These are phyloP conservation scores for Pythium coloratum DNA, from an alignment of 352 stramenopile species.

Conservation along the genomic window DNA sequence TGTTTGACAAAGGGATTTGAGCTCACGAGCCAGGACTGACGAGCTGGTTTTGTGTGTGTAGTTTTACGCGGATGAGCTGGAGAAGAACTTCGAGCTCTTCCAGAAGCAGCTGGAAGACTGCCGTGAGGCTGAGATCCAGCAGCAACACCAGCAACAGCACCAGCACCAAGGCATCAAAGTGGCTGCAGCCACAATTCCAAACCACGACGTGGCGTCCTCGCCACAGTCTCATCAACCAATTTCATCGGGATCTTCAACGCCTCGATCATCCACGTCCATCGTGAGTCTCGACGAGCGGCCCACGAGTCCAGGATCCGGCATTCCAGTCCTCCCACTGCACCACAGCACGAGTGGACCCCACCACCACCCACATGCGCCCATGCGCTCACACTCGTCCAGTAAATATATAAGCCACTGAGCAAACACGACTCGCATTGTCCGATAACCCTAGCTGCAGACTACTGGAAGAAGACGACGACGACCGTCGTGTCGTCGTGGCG, in stretches of 20 bases:
- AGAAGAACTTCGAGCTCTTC: slow-evolving; percentile 67
- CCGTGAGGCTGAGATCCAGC: slow-evolving; percentile 8
- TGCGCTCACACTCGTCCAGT: background rate
- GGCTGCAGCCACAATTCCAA: background rate
- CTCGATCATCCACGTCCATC: background rate
- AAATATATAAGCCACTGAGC: background rate
- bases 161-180: background rate
- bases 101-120: slow-evolving; percentile 42
- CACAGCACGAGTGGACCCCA: background rate
- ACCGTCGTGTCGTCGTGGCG: slow-evolving; percentile 94
- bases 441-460: background rate
- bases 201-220: background rate
- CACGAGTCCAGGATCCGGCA: background rate
- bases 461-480: slow-evolving; percentile 87
- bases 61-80: slow-evolving; percentile 69
- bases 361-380: background rate
- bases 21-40: background rate
- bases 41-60: slow-evolving; percentile 20
- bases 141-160: background rate
- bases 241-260: background rate
- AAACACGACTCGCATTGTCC: background rate
- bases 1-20: background rate
- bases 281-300: background rate
- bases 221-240: background rate
- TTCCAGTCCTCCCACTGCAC: background rate